Conservation (phyloP, 805 yeast species). For the Ogataea zsoltii region DNA sequence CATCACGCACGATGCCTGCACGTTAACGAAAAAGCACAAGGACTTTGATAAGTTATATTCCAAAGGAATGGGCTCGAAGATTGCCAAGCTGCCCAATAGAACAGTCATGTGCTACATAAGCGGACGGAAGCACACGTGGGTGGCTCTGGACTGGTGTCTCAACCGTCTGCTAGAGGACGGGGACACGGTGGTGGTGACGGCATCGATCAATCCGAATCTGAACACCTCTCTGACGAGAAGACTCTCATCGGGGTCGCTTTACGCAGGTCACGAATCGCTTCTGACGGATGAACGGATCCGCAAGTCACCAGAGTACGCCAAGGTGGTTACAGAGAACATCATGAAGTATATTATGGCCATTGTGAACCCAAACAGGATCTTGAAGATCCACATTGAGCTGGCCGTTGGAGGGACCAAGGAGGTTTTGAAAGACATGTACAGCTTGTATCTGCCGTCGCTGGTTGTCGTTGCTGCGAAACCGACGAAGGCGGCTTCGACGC, state of each 20-base stretch:
- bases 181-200: conserved; percentile 63
- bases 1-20: conserved; percentile 41
- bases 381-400: conserved; percentile 59
- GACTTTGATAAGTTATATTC: conserved; percentile 49
- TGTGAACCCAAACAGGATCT: conserved; percentile 44
- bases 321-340: conserved; percentile 46
- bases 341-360: conserved; percentile 54
- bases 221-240: conserved; percentile 26
- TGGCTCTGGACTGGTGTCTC: conserved; percentile 71
- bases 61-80: conserved; percentile 33
- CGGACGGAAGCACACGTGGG: conserved; percentile 82
- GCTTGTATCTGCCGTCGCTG: conserved; percentile 60
- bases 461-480: conserved; percentile 60
- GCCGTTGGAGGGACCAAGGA: conserved; percentile 58
- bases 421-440: conserved; percentile 58
- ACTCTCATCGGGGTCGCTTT: conserved; percentile 17
- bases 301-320: conserved; percentile 48
- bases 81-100: conserved; percentile 47
- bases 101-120: conserved; percentile 62
- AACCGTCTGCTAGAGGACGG: conserved; percentile 57
- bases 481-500: conserved; percentile 47
- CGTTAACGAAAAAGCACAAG: conserved; percentile 47
- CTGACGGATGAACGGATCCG: conserved; percentile 38
- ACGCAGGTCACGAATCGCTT: conserved; percentile 7
- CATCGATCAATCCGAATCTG: conserved; percentile 44